A percentile compares a stretch with the other conserved stretches of the same genome.
Evolutionary conservation across 2,329 filamentous ascomycete genomes (phyloP).

Genomic region (Sphaerulina vaccinii): DNA sequence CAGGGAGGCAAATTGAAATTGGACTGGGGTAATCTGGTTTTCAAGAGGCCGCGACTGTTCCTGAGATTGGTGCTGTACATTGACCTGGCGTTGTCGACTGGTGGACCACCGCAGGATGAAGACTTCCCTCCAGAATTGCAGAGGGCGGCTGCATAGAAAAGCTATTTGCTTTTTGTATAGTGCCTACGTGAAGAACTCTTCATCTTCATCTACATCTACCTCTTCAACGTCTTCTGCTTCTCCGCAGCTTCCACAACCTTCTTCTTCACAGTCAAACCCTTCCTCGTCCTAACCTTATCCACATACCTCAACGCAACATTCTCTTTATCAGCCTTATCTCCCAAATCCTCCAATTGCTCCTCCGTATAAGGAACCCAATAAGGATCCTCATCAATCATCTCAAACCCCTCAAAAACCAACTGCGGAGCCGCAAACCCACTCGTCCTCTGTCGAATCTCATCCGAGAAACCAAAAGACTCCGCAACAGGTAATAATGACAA

Average conservation of each 20-base stretch:
- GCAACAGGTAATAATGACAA: conserved; percentile 83
- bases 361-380: conserved; percentile 98
- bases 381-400: conserved; percentile 90
- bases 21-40: conserved; percentile 27
- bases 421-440: conserved; percentile 89
- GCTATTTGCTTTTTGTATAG: no score
- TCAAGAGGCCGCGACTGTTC: conserved; percentile 24
- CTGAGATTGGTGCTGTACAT: conserved; percentile 25
- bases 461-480: conserved; percentile 91
- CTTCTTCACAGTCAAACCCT: conserved; percentile 79
- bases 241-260: conserved; percentile 76
- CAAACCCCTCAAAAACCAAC: conserved; percentile 88
- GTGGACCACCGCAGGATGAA: conserved; percentile 23
- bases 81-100: conserved; percentile 23
- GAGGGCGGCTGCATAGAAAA: conserved; percentile 18
- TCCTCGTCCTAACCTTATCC: conserved; percentile 80
- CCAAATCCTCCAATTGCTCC: conserved; percentile 92
- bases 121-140: conserved; percentile 27
- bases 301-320: conserved; percentile 97
- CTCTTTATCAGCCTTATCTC: conserved; percentile 88
- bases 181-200: neutral
- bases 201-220: conserved; percentile 38
- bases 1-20: conserved; percentile 20
- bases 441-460: conserved; percentile 94
- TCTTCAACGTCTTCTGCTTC: conserved; percentile 79